A percentile compares a stretch with the other conserved stretches of the same genome.
Conservation (phyloP, 805 yeast genomes). For the Hanseniaspora occidentalis region DNA sequence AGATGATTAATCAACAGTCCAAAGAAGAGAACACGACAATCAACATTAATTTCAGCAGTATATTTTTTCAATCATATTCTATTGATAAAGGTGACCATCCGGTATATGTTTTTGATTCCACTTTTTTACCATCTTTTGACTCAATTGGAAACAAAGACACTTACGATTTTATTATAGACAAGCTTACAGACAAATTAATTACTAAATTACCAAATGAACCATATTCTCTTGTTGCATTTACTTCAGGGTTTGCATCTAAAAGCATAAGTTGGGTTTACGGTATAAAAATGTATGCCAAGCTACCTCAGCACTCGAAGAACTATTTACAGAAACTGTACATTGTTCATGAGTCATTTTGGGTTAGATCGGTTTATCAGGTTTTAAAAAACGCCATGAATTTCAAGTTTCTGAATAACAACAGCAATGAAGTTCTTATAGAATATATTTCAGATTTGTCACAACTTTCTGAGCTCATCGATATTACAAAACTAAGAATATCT, state of each 20-base stretch:
- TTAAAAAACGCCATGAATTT: conserved; percentile 47
- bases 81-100: conserved; percentile 64
- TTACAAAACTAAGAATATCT: conserved; percentile 64
- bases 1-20: neutral
- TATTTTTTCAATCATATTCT: conserved; percentile 47
- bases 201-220: conserved; percentile 45
- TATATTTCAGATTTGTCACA: conserved; percentile 41
- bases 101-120: conserved; percentile 70
- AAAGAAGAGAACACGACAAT: conserved; percentile 10
- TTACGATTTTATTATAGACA: conserved; percentile 30
- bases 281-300: conserved; percentile 39
- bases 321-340: conserved; percentile 52
- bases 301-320: conserved; percentile 44
- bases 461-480: conserved; percentile 51
- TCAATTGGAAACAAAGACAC: conserved; percentile 26
- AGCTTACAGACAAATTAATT: conserved; percentile 46
- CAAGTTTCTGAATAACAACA: conserved; percentile 26
- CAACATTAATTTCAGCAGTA: conserved; percentile 26
- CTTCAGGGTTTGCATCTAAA: conserved; percentile 59
- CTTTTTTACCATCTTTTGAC: conserved; percentile 57
- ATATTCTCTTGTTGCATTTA: conserved; percentile 62
- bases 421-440: neutral
- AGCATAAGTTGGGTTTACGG: conserved; percentile 58
- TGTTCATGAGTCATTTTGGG: conserved; percentile 87
- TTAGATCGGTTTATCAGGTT: conserved; percentile 63